phyloP scores from a whole-genome alignment of 1,284 basidiomycete genomes.

The Leccinum insolens region DNA sequence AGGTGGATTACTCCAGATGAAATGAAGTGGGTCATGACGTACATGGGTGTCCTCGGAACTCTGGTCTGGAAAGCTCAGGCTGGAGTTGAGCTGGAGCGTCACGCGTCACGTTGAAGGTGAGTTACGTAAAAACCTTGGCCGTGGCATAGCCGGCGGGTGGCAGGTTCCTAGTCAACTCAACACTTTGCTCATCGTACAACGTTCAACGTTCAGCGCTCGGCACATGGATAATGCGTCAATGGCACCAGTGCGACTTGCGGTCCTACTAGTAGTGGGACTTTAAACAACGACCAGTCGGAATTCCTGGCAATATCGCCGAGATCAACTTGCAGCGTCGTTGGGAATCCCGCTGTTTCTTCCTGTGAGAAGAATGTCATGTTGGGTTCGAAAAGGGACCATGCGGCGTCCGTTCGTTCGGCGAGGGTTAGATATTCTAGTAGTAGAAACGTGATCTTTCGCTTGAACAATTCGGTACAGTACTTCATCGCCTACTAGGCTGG shows the following conservation, averaged over 20 bases:
- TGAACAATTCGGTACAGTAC: background rate
- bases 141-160: background rate
- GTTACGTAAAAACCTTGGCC: conserved; percentile 3
- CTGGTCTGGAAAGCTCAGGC: background rate
- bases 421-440: background rate
- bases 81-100: background rate
- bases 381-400: background rate
- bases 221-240: background rate
- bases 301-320: background rate
- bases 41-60: conserved; percentile 5
- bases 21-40: conserved; percentile 10
- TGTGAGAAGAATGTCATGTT: background rate
- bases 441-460: background rate
- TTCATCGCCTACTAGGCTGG: background rate
- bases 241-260: background rate
- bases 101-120: background rate
- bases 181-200: background rate
- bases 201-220: background rate
- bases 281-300: background rate
- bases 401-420: background rate
- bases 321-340: background rate
- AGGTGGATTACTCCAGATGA: background rate
- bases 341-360: background rate
- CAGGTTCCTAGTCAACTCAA: background rate
- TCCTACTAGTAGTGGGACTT: background rate